These are phyloP conservation scores for Globisporangium nagaii DNA, from an alignment of 352 stramenopile species.

Conservation along the genomic window DNA sequence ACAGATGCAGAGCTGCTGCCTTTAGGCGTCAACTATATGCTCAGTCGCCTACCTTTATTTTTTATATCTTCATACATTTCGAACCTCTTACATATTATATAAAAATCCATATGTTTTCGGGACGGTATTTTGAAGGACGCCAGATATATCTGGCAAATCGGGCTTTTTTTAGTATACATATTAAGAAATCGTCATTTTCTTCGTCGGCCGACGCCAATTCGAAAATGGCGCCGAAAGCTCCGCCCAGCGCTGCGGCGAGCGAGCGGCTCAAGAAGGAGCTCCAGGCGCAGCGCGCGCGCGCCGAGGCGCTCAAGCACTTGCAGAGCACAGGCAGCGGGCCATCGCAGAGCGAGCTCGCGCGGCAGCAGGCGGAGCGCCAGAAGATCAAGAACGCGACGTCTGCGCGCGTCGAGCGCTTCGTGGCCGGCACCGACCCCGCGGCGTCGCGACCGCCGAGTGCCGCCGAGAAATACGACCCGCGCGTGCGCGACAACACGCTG, in stretches of 20 bases:
- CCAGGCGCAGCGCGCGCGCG: constrained; percentile 53
- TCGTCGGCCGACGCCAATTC: too few species aligned
- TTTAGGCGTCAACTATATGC: too few species aligned
- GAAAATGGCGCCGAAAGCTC: constrained; percentile 8
- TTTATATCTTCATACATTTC: too few species aligned
- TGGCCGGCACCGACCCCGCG: constrained; percentile 5
- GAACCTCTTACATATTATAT: too few species aligned
- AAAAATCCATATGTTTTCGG: too few species aligned
- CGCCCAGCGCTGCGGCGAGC: constrained; percentile 19
- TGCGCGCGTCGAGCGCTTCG: constrained; percentile 28
- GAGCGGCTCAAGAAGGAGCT: constrained; percentile 59
- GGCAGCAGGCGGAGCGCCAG: constrained; percentile 51
- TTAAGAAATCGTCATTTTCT: too few species aligned
- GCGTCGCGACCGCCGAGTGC: constrained; percentile 12
- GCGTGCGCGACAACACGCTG: constrained; percentile 72
- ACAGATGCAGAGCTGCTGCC: too few species aligned
- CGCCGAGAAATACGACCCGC: constrained; percentile 26
- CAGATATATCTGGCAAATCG: too few species aligned
- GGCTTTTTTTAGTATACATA: too few species aligned
- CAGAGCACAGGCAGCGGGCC: constrained; percentile 55
- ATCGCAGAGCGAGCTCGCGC: constrained; percentile 54
- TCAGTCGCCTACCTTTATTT: too few species aligned
- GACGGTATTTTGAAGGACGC: too few species aligned
- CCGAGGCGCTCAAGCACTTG: constrained; percentile 57
- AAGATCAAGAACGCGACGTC: constrained; percentile 47